Conservation (phyloP, 345 rosid genomes). For the Brassica napus region Da-Ae NC_063439.1:3731501-3732000, state of each 20-base stretch:
- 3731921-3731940: slow-evolving; percentile 15
- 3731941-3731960: slow-evolving; percentile 32
- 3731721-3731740: slow-evolving; percentile 11
- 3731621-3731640: slow-evolving; percentile 55
- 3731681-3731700: background rate
- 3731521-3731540: slow-evolving; percentile 90
- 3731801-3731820: slow-evolving; percentile 11
- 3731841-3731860: slow-evolving; percentile 9
- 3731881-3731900: background rate
- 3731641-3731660: slow-evolving; percentile 21
- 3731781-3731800: background rate
- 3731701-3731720: background rate
- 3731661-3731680: slow-evolving; percentile 2
- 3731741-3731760: background rate
- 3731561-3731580: slow-evolving; percentile 88
- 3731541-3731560: slow-evolving; percentile 93
- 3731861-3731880: slow-evolving; percentile 14
- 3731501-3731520: slow-evolving; percentile 98
- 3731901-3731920: slow-evolving; percentile 13
- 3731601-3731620: slow-evolving; percentile 82
- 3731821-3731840: background rate
- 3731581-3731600: slow-evolving; percentile 93
- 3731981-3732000: slow-evolving; percentile 42
- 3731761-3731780: background rate
- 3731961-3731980: slow-evolving; percentile 78